Base-by-base conservation (phyloP, 257 asterid species). In the Jasminum sambac region DNA sequence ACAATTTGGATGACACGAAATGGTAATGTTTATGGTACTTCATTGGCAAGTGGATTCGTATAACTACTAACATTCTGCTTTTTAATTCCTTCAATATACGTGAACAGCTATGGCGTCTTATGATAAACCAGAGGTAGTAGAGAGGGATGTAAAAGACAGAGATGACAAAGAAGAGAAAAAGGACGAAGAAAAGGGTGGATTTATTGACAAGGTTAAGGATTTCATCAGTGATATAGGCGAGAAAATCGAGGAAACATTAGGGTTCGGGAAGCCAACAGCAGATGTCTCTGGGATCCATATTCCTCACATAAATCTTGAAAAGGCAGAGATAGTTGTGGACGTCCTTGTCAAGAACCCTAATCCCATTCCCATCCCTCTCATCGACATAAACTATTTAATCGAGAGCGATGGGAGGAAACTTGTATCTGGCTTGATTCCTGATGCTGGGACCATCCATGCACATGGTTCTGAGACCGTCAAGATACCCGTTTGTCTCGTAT, bases 181-280 rank as follows among this genome's bases (percentile, higher is more conserved):
- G 17, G 86, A 82, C n/a, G 91, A 83, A 69, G 89, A 84, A 14
- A 75, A 80, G 70, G 90, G 91, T 58, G 97, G 98, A 26, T 91
- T 94, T 63, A 62, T 94, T 11, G 90, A 75, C 25, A 94, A 84
- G 85, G 90, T 94, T 42, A 94, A 94, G 86, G 95, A 77, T 74
- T 89, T 89, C 84, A 88, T 94, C 71, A 91, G 88, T 0, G 96
- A 95, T 76, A 83, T 95, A 6, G 96, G 98, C 26, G 97, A 95
- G 80, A 95, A 95, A 81, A 89, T 95, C 17, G 99, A 95, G 82
- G 98, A 82, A 75, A 87, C 96, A 1, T 74, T 95, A 40, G 96
- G 99, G 30, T 84, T 88, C 34, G 95, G 99, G 14, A 95, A 95
- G 74, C 99, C 99, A 58, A 89, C 96, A 2, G 98, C 98, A 2